Percentiles rank a stretch among this genome's conserved stretches.
phyloP scores from a whole-genome alignment of 129 eudicot genomes.

The Flaveria linearis region DNA sequence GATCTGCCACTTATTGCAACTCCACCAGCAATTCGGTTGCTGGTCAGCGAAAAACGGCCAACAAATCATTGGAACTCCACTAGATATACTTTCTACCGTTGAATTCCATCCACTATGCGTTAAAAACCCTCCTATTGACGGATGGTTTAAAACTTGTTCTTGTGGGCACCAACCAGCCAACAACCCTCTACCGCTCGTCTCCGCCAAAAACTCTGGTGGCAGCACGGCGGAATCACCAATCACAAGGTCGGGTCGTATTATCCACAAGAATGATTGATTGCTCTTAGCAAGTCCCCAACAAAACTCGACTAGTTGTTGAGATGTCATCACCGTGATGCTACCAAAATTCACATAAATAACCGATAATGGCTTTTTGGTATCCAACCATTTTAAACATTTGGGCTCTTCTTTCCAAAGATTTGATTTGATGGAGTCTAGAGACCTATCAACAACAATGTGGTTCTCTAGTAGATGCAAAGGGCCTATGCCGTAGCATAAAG shows the following conservation, averaged over 20 bases:
- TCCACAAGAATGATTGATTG: slow-evolving; percentile 33
- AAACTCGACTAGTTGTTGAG: slow-evolving; percentile 33
- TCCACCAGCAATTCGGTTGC: slow-evolving; percentile 37
- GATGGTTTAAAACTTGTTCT: slow-evolving; percentile 41
- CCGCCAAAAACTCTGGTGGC: slow-evolving; percentile 19
- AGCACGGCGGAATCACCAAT: slow-evolving; percentile 29
- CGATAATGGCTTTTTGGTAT: slow-evolving; percentile 33
- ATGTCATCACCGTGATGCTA: slow-evolving; percentile 44
- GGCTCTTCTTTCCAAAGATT: slow-evolving; percentile 49
- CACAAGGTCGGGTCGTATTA: slow-evolving; percentile 39
- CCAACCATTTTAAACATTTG: slow-evolving; percentile 44
- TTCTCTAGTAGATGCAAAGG: slow-evolving; percentile 39
- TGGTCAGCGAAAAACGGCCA: slow-evolving; percentile 44
- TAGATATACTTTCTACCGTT: slow-evolving; percentile 32
- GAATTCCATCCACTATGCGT: slow-evolving; percentile 46
- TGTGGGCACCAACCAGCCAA: slow-evolving; percentile 42
- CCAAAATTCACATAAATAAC: slow-evolving; percentile 56
- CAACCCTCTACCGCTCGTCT: slow-evolving; percentile 34
- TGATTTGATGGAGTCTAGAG: slow-evolving; percentile 32
- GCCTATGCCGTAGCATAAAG: slow-evolving; percentile 39
- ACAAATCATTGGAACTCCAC: slow-evolving; percentile 43
- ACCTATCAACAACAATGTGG: slow-evolving; percentile 18
- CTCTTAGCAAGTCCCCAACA: slow-evolving; percentile 46
- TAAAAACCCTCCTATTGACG: slow-evolving; percentile 33
- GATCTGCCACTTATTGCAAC: slow-evolving; percentile 34